A percentile compares a stretch with the other conserved stretches of the same genome.
Conservation (phyloP, 768 basidiomycete genomes). For the Pulveroboletus sp. region DNA sequence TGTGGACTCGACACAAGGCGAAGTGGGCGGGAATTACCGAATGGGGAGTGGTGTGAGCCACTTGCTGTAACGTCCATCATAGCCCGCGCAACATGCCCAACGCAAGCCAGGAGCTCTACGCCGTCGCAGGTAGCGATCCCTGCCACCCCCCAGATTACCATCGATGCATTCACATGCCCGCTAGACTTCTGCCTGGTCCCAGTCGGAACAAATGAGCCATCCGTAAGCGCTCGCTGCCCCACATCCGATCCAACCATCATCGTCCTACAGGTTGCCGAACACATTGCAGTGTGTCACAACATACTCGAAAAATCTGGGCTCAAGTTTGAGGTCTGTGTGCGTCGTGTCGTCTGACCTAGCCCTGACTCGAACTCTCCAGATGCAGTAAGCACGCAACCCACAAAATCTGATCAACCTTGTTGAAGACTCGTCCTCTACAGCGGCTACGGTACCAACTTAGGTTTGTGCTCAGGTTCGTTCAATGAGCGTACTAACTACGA, state of each 20-base stretch:
- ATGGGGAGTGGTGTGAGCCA: background rate
- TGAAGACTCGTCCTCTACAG: constrained; percentile 34
- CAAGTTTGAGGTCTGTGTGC: constrained; percentile 61
- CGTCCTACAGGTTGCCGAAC: constrained; percentile 55
- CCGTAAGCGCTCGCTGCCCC: constrained; percentile 40
- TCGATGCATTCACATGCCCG: background rate
- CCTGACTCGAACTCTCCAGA: constrained; percentile 18
- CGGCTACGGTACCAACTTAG: constrained; percentile 90
- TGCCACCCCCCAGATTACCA: background rate
- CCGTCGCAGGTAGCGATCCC: constrained; percentile 58
- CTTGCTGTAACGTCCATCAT: no score
- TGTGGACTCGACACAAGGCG: background rate
- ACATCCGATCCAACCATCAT: constrained; percentile 2
- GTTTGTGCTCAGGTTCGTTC: constrained; percentile 30
- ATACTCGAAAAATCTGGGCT: constrained; percentile 81
- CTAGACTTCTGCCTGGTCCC: constrained; percentile 87
- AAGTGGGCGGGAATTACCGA: background rate
- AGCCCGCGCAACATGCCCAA: constrained; percentile 10
- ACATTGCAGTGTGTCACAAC: constrained; percentile 77
- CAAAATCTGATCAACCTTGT: constrained; percentile 20
- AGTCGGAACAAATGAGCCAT: constrained; percentile 70
- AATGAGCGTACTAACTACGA: background rate
- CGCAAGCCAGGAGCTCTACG: constrained; percentile 52
- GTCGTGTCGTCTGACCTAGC: background rate
- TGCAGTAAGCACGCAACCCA: constrained; percentile 32